phyloP scores from a whole-genome alignment of 31 red algal genomes.

The Odonthalia washingtoniensis region DNA sequence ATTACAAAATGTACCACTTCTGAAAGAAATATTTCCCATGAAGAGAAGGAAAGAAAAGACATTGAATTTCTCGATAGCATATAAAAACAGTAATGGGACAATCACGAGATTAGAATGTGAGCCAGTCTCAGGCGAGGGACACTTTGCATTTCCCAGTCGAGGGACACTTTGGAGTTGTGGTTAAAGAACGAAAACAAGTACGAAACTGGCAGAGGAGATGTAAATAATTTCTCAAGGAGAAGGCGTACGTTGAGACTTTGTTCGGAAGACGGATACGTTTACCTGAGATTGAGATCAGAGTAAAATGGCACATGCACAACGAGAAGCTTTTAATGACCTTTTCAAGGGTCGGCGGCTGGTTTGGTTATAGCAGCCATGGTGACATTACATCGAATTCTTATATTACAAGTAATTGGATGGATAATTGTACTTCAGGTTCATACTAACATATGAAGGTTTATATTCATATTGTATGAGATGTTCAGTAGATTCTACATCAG shows the following conservation, averaged over 20 bases:
- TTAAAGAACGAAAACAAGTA: slow-evolving; percentile 90
- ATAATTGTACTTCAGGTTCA: slow-evolving; percentile 93
- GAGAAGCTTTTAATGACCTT: slow-evolving; percentile 92
- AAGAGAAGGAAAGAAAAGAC: slow-evolving; percentile 91
- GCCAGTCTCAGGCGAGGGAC: slow-evolving; percentile 71
- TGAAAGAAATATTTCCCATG: slow-evolving; percentile 86
- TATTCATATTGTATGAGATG: too few species aligned
- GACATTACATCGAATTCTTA: slow-evolving; percentile 58
- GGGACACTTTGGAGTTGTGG: slow-evolving; percentile 79
- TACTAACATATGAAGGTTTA: too few species aligned
- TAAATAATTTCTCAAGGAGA: slow-evolving; percentile 53
- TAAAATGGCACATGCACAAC: slow-evolving; percentile 63
- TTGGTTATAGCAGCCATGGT: slow-evolving; percentile 96
- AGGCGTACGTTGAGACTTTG: slow-evolving; percentile 86
- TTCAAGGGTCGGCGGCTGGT: slow-evolving; percentile 94
- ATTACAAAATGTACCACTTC: slow-evolving; percentile 51
- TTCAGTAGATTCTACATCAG: too few species aligned
- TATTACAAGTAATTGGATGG: slow-evolving; percentile 82
- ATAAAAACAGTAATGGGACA: slow-evolving; percentile 87
- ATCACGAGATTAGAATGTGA: slow-evolving; percentile 85
- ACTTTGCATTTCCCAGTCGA: too few species aligned
- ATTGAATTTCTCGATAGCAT: slow-evolving; percentile 87
- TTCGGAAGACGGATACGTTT: slow-evolving; percentile 82
- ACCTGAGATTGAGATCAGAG: slow-evolving; percentile 58
- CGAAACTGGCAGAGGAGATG: slow-evolving; percentile 77